Percentiles rank a stretch among this genome's conserved stretches.
phyloP scores from a whole-genome alignment of 176 grass and related monocot species.

The Raddia guianensis region DNA sequence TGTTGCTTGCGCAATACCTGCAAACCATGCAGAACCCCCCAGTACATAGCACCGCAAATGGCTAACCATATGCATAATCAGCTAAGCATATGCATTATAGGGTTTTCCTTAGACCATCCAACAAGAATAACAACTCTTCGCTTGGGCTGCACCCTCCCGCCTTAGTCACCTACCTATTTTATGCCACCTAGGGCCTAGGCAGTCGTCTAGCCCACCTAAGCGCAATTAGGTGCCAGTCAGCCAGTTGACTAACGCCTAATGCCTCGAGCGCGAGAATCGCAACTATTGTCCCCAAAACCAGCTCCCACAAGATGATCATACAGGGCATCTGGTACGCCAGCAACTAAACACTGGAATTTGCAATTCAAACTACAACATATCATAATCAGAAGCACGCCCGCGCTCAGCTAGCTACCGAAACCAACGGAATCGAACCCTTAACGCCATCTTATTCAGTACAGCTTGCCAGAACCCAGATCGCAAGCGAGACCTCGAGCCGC shows the following conservation, averaged over 20 bases:
- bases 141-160: no score
- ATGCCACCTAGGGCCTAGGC: no score
- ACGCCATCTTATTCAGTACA: neutral
- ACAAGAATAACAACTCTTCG: neutral
- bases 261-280: no score
- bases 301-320: neutral
- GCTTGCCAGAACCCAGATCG: neutral
- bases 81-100: neutral
- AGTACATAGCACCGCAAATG: neutral
- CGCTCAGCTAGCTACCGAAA: neutral
- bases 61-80: neutral
- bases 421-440: neutral
- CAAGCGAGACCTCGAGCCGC: neutral
- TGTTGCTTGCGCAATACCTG: neutral
- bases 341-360: constrained; percentile 16
- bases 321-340: neutral
- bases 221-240: no score
- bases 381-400: constrained; percentile 7
- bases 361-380: neutral
- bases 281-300: neutral
- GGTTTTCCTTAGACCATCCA: neutral
- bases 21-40: neutral
- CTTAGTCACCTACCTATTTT: no score
- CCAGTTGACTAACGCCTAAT: no score
- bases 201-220: no score